Conservation (phyloP, 2,329 filamentous ascomycete species). For the Hypoxylon rubiginosum region DNA sequence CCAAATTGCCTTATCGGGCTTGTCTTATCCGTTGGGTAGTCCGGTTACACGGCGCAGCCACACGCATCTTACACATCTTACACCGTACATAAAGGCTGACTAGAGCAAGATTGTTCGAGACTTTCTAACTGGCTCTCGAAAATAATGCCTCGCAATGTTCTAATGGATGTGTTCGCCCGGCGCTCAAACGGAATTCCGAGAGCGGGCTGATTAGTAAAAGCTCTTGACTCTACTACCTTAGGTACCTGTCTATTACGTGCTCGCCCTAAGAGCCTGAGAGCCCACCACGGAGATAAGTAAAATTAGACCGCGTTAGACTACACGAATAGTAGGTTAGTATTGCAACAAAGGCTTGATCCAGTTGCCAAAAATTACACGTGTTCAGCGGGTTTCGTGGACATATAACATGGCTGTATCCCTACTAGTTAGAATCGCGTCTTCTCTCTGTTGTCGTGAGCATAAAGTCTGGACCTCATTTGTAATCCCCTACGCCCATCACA, state of each 20-base stretch:
- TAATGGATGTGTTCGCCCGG: neutral
- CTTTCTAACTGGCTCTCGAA: neutral
- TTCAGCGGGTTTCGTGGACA: neutral
- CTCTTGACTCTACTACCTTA: neutral
- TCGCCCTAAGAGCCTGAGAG: too few species aligned
- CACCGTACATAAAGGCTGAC: neutral
- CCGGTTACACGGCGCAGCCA: constrained; percentile 9
- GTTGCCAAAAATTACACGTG: neutral
- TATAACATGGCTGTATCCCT: too few species aligned
- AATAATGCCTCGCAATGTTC: neutral
- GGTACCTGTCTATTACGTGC: neutral
- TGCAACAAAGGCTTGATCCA: neutral
- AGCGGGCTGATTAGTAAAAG: neutral
- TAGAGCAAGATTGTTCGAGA: neutral
- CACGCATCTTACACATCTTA: neutral
- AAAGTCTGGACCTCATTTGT: too few species aligned
- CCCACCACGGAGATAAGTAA: neutral
- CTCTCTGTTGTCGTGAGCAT: neutral
- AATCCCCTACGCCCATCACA: neutral
- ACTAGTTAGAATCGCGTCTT: too few species aligned
- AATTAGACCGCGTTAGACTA: neutral
- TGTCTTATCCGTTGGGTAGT: neutral
- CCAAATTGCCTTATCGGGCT: constrained; percentile 2
- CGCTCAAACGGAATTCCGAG: neutral
- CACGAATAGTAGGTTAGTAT: neutral